Base-by-base conservation (phyloP, 345 rosid species). In the Citrus australasica region DNA sequence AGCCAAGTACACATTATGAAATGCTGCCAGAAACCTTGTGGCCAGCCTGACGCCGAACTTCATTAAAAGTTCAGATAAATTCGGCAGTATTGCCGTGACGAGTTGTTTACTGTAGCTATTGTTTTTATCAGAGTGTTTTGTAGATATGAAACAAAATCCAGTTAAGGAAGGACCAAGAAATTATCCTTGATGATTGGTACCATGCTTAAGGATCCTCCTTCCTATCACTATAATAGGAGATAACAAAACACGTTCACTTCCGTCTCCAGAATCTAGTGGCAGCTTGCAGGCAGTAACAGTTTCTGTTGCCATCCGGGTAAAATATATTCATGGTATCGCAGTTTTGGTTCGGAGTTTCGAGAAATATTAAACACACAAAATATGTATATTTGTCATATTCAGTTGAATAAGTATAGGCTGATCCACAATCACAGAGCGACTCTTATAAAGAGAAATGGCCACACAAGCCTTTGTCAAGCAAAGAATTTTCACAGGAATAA, bases 371-470 rank as follows among this genome's bases (percentile, higher is more conserved):
- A 42, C 48, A 32, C 35, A 9, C 48, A 42, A 10, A 40, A 2
- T 2, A 42, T 7, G 9, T 5, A 62, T 6, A 11, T 3, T 17
- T 17, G 22, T 28, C 59, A n/a, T 55, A 22, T 32, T 48, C 9
- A 16, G 9, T 7, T 14, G 9, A 37, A 7, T 37, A 37, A 0
- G 40, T 37, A 37, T 37, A 62, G 5, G 35, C 53, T 51, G 77
- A 72, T 76, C 73, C 77, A 59, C 56, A 55, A 14, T 80, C 73
- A n/a, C 38, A 37, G 27, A 64, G 40, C 40, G 9, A 37, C 40
- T 37, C 40, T 7, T 37, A 7, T 37, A 0, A 37, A 46, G 51
- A 13, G 51, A 13, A 46, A 13, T 46, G 51, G 51, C 51, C 14
- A 13, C 33, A 4, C 6, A 17, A 0, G 38, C 19, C 28, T 30